phyloP scores from a whole-genome alignment of 495 filamentous ascomycete genomes.

The Tuber melanosporum region DNA sequence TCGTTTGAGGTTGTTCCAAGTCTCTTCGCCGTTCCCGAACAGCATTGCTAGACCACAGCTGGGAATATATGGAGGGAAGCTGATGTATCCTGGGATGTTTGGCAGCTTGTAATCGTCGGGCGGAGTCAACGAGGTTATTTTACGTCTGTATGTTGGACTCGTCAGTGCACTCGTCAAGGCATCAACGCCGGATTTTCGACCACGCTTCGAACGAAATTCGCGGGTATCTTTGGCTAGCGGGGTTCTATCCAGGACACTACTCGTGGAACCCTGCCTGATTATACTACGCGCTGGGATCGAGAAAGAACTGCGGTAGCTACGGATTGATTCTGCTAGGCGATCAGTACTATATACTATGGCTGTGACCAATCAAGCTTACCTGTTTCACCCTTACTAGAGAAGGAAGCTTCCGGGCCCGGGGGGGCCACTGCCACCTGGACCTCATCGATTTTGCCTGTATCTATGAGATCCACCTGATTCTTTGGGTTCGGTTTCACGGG shows the following conservation, averaged over 20 bases:
- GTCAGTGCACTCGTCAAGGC: slow-evolving; percentile 17
- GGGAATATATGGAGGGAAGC: slow-evolving; percentile 22
- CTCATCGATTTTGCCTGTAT: neutral
- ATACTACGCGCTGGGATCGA: neutral
- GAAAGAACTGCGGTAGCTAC: neutral
- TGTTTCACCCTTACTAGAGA: neutral
- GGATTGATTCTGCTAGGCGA: neutral
- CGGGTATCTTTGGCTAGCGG: neutral
- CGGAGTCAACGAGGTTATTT: slow-evolving; percentile 17
- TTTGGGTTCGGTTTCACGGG: neutral
- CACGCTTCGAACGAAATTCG: neutral
- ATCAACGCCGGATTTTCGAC: slow-evolving; percentile 9
- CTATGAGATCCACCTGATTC: neutral
- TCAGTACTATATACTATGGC: neutral
- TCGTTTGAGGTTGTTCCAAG: neutral
- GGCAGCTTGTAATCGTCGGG: slow-evolving; percentile 15
- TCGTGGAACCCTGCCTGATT: neutral
- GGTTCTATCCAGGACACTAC: neutral
- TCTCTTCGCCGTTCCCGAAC: slow-evolving; percentile 6
- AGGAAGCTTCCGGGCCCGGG: neutral
- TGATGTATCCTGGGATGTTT: slow-evolving; percentile 16
- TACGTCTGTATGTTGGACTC: slow-evolving; percentile 5
- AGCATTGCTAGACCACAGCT: slow-evolving; percentile 8
- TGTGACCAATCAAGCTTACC: neutral
- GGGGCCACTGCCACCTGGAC: neutral